Base-by-base conservation (phyloP, 768 basidiomycete genomes). In the Thelephora aurantiotincta region DNA sequence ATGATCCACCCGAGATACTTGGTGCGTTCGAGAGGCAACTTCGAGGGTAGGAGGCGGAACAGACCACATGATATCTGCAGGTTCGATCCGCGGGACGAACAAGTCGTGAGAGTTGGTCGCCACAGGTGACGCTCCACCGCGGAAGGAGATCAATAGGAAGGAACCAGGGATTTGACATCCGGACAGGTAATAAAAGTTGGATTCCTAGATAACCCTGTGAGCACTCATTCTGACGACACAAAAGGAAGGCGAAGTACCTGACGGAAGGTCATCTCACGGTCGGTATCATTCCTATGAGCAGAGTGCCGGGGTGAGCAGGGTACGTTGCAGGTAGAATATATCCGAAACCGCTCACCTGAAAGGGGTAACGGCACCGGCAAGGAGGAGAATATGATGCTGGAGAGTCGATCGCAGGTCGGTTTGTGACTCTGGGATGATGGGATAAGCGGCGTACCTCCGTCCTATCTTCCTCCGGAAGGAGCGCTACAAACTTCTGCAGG, bases 141-240 rank as follows among this genome's bases (percentile, higher is more conserved):
- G 68, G 59, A 71, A 80, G 1, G 71, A 63, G 7, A 84, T 64
- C 16, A 91, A 63, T 11, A 91, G 62, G 52, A 75, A 77, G 1
- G 85, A 80, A 0, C 73, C 71, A 0, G 90, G 85, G 3, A 89
- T 71, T 43, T 70, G 67, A 63, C 85, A 90, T 46, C 88, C 91
- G 0, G 86, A 76, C 13, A 94, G 70, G 60, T 90, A 94, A 65
- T 75, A 81, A 60, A 94, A 94, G 64, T 94, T 94, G 55, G 82
- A 82, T 63, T 92, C 89, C 66, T 73, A 56, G 7, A 12, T 16
- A 9, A n/a, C 19, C 6, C 13, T 22, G 16, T 33, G 43, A 18
- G 44, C 23, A 18, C 11, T 18, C 44, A 37, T 37, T 41, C 11
- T 37, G 33, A 30, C 20, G 16, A 11, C 13, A 47, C 11, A 23